phyloP scores from a whole-genome alignment of 352 stramenopile genomes.

The Pythium phragmitis region DNA sequence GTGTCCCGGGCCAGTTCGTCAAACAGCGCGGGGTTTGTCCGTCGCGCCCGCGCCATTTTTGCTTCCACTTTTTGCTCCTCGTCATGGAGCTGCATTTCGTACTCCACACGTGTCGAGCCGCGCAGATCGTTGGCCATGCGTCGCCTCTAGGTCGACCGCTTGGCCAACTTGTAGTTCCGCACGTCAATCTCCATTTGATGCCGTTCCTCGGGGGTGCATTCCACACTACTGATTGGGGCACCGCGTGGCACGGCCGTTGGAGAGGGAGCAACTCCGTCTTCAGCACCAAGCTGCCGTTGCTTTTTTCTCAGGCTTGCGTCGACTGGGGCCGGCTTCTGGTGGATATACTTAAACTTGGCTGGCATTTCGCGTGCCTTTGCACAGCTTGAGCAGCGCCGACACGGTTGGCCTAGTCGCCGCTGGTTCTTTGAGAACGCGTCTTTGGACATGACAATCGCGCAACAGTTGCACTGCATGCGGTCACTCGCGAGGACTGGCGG shows the following conservation, averaged over 20 bases:
- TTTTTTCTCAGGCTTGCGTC: neutral
- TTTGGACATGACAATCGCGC: neutral
- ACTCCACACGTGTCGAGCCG: conserved; percentile 27
- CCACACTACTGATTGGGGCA: too few relatives aligned
- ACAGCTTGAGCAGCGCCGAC: conserved; percentile 4
- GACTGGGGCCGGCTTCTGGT: neutral
- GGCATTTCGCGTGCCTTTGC: neutral
- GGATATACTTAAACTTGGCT: conserved; percentile 11
- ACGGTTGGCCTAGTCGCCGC: neutral
- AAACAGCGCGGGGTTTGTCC: conserved; percentile 9
- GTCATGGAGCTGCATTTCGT: conserved; percentile 22
- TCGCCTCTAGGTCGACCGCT: conserved; percentile 23
- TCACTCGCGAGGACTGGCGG: neutral
- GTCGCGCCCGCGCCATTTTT: conserved; percentile 6
- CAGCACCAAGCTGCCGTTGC: neutral
- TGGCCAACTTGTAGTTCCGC: conserved; percentile 23
- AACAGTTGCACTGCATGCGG: conserved; percentile 11
- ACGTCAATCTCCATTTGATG: conserved; percentile 19
- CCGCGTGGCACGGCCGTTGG: too few relatives aligned
- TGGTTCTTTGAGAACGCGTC: conserved; percentile 13
- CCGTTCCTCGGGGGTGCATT: neutral
- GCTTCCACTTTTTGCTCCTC: conserved; percentile 16
- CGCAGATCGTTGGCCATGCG: conserved; percentile 26
- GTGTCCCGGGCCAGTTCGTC: conserved; percentile 6
- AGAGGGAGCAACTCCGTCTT: neutral